Evolutionary conservation across 2,329 filamentous ascomycete species (phyloP).

Genomic region (Juglanconis juglandina): DNA sequence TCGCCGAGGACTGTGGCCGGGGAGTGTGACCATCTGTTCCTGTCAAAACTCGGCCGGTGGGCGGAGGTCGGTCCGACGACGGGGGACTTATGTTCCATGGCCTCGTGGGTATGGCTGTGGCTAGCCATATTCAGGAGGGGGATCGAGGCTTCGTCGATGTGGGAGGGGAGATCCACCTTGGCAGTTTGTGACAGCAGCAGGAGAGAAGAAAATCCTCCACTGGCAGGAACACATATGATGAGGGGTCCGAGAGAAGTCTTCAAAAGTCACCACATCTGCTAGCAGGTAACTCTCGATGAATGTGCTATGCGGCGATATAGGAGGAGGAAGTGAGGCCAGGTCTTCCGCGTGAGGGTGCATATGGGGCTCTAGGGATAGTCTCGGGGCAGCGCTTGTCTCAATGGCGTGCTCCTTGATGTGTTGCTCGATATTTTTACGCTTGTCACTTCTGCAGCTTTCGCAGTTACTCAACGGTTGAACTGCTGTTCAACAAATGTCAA

Average conservation of each 20-base stretch:
- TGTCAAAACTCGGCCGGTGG: not conserved
- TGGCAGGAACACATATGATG: not conserved
- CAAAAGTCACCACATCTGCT: not conserved
- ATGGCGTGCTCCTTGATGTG: not conserved
- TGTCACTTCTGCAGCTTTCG: not conserved
- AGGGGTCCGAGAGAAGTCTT: not conserved
- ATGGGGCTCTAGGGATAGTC: not conserved
- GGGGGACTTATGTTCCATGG: constrained; percentile 5
- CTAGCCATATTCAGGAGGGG: constrained; percentile 13
- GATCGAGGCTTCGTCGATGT: constrained; percentile 12
- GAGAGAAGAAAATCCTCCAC: not conserved
- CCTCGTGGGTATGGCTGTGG: not conserved
- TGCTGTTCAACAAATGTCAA: too few species aligned
- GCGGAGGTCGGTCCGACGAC: not conserved
- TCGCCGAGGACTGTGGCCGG: constrained; percentile 7
- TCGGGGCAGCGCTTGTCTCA: not conserved
- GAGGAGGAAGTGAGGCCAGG: not conserved
- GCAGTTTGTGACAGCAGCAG: not conserved
- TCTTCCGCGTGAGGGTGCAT: not conserved
- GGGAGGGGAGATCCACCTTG: constrained; percentile 5
- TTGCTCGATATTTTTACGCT: not conserved
- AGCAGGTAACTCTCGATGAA: not conserved
- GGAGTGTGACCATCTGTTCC: not conserved
- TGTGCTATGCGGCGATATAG: not conserved
- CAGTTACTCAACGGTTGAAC: too few species aligned